Evolutionary conservation across 2,329 filamentous ascomycete species (phyloP), one percentile per base, ranked within the genome.

Genomic region (Diaporthe citrichinensis): DNA sequence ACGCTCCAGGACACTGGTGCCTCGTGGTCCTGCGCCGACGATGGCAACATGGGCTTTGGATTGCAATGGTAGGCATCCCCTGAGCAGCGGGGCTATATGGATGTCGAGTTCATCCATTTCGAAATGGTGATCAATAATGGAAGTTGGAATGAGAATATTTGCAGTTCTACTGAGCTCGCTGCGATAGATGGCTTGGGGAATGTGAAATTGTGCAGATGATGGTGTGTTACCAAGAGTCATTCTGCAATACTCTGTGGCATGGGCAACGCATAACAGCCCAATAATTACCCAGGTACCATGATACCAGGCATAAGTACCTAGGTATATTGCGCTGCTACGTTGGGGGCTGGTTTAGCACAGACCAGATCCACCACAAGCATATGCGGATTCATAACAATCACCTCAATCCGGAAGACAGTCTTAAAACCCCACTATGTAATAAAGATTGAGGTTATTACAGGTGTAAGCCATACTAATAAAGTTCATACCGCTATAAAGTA

Each of bases 21-120:
- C 65, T 69, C 65, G 65, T 6, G 65, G 65, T 2, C 65, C 65
- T 36, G 65, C 65, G 9, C 65, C 65, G n/a, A 69, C 25, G 46
- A 69, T 69, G 15, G 65, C 65, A 39, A 69, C 23, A 5, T 67
- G 61, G 36, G 39, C 39, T 5, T 67, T 14, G 3, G 28, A 1
- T 20, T 57, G 28, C 15, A 17, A 31, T 10, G 53, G 53, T 4
- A 57, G 23, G 17, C 8, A 34, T 34, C 53, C 28, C 17, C 17
- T 57, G 1, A 34, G 15, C 28, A 34, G 53, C 8, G 53, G 8
- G 28, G 53, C 31, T 17, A 57, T 8, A 34, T 25, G 28, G 15
- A 57, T 2, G 28, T 57, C 53, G 6, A 57, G 17, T 10, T 34
- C 28, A 7, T 34, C 53, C 53, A 57, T 57, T 28, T 20, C 20